Evolutionary conservation across 495 filamentous ascomycete genomes (phyloP), one percentile per base, ranked within the genome.

Genomic region (Alectoria sarmentosa): DNA sequence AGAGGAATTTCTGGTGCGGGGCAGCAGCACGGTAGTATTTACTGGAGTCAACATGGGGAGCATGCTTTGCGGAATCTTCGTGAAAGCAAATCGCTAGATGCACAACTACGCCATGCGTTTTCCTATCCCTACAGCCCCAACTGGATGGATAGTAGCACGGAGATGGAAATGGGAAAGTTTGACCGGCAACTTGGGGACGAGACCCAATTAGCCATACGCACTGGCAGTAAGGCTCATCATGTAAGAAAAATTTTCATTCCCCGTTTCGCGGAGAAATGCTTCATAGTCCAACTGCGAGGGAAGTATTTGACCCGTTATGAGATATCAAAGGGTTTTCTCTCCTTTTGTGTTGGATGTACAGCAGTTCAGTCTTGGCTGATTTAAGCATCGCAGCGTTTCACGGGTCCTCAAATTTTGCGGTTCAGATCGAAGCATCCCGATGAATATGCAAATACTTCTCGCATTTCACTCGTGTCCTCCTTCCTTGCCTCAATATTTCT

Each of bases 71-170:
- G 69, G 11, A 79, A 69, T 21, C 77, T 98, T 30, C 80, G 92
- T 69, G 65, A 82, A 7, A 75, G 73, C 46, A 83, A 81, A 72
- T 69, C 77, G 2, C 76, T 93, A 30, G 82, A 90, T 46, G 84
- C 88, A 52, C 90, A 94, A 75, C 75, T 93, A n/a, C 74, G 76
- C 17, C 76, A 75, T 1, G 91, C 88, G 0, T 96, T 98, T 72
- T 89, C 91, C 10, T 89, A 95, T 74, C 87, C 88, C 11, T 92
- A 84, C 76, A 91, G 88, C 63, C 94, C 94, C 11, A 98, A 98
- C 76, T 98, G 94, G 94, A 94, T 98, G 75, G 94, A 98, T 74
- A 85, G 90, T 55, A 96, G 91, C 74, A 98, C 94, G 0, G 91
- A 96, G 78, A 78, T 79, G 58, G 89, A 98, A 74, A 97, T 93